phyloP scores from a whole-genome alignment of 2,329 filamentous ascomycete genomes.

The Aspergillus alliaceus region DNA sequence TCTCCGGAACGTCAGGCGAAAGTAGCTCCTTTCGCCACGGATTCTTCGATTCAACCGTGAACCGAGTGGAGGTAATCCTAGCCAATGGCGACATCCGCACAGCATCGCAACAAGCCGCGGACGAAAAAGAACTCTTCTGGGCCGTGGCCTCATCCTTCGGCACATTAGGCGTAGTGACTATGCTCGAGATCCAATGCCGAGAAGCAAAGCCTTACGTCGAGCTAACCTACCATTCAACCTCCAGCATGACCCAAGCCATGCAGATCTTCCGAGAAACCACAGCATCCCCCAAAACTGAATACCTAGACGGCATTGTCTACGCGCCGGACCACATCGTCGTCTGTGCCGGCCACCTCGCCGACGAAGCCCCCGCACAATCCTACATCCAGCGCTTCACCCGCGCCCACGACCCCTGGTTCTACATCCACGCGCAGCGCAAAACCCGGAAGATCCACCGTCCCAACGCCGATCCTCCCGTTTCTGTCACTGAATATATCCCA shows the following conservation, averaged over 20 bases:
- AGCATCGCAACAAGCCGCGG: conserved; percentile 44
- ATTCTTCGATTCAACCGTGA: conserved; percentile 64
- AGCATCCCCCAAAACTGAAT: conserved; percentile 53
- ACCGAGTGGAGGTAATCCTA: conserved; percentile 63
- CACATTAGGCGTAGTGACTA: conserved; percentile 60
- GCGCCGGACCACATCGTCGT: conserved; percentile 56
- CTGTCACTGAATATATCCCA: conserved; percentile 47
- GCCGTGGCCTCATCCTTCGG: conserved; percentile 61
- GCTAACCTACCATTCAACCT: conserved; percentile 60
- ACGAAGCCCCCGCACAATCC: conserved; percentile 40
- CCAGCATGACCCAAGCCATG: conserved; percentile 51
- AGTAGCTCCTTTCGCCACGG: conserved; percentile 67
- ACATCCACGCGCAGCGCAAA: conserved; percentile 56
- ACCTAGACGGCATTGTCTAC: conserved; percentile 69
- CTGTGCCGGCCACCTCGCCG: conserved; percentile 59
- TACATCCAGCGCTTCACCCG: conserved; percentile 54
- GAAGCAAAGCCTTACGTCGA: conserved; percentile 58
- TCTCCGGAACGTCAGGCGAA: conserved; percentile 66
- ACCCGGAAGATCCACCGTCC: conserved; percentile 53
- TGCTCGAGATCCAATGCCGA: conserved; percentile 59
- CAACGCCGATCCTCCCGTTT: conserved; percentile 54
- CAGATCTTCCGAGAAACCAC: conserved; percentile 50
- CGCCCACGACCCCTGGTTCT: conserved; percentile 70
- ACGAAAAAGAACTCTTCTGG: conserved; percentile 56
- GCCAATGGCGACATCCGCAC: conserved; percentile 56